Conservation (phyloP, 345 rosid species). For the Syzygium aromaticum region DNA sequence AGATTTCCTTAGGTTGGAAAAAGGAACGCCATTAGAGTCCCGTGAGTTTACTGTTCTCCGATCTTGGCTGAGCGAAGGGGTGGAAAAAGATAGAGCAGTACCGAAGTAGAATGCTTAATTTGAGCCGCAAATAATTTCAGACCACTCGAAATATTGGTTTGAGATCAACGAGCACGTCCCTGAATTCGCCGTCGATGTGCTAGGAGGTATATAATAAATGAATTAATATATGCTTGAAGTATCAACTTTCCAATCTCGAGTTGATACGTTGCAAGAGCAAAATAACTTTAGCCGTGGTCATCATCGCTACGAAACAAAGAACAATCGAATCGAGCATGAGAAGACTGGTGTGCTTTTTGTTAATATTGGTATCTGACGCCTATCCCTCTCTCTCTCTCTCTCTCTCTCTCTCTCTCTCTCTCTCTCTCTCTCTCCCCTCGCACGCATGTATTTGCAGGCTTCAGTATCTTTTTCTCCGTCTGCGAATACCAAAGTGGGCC, state of each 20-base stretch:
- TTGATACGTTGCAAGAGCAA: neutral
- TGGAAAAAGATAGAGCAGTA: neutral
- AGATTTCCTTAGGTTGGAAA: neutral
- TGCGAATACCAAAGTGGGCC: neutral
- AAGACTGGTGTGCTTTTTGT: neutral
- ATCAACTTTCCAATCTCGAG: neutral
- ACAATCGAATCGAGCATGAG: neutral
- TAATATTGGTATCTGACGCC: too few species aligned
- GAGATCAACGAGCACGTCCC: neutral
- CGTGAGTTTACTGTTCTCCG: neutral
- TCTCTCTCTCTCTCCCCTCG: neutral
- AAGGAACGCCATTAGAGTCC: neutral
- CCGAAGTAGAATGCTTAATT: neutral
- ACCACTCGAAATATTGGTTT: neutral
- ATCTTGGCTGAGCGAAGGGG: neutral
- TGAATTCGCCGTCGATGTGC: neutral
- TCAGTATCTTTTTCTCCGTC: neutral
- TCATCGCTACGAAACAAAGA: neutral
- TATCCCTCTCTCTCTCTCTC: too few species aligned
- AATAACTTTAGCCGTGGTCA: neutral
- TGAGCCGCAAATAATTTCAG: neutral
- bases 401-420: too few species aligned
- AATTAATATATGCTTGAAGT: neutral
- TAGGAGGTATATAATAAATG: neutral
- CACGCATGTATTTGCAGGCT: neutral